Evolutionary conservation across 768 basidiomycete genomes (phyloP).

Genomic region (Lentinula detonsa): DNA sequence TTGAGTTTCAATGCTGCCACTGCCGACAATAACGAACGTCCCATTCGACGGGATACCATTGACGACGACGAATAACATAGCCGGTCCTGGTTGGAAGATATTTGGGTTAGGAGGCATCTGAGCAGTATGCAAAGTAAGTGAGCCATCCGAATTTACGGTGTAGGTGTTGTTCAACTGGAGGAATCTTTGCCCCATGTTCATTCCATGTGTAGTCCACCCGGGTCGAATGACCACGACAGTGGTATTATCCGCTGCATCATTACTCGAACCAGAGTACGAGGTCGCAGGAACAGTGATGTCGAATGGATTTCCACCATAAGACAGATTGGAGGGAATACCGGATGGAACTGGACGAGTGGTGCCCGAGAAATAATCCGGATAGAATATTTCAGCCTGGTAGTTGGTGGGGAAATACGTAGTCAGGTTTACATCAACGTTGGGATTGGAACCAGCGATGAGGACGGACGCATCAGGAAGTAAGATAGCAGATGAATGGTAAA

Average conservation of each 20-base stretch:
- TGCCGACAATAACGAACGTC: constrained; percentile 71
- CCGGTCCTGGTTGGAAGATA: constrained; percentile 86
- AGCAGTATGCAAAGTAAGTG: constrained; percentile 71
- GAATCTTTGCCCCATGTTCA: constrained; percentile 84
- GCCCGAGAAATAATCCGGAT: constrained; percentile 82
- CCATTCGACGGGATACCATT: constrained; percentile 83
- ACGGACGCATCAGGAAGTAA: constrained; percentile 85
- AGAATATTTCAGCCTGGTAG: constrained; percentile 84
- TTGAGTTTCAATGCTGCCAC: constrained; percentile 72
- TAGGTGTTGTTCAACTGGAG: constrained; percentile 84
- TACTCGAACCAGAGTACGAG: constrained; percentile 62
- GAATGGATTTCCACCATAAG: constrained; percentile 81
- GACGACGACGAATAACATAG: constrained; percentile 75
- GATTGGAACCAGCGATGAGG: constrained; percentile 88
- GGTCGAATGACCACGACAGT: constrained; percentile 76
- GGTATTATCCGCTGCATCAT: constrained; percentile 67
- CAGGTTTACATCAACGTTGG: constrained; percentile 76
- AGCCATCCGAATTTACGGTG: constrained; percentile 72
- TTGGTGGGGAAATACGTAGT: constrained; percentile 65
- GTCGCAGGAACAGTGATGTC: constrained; percentile 63
- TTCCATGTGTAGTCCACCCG: constrained; percentile 80
- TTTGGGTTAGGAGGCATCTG: constrained; percentile 84
- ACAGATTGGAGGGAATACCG: constrained; percentile 66
- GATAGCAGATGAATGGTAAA: constrained; percentile 93
- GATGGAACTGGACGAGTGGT: constrained; percentile 59